Evolutionary conservation across 306 rosid genomes (phyloP), one percentile per base, ranked within the genome.

Genomic region (Sphenostylis stenocarpa): DNA sequence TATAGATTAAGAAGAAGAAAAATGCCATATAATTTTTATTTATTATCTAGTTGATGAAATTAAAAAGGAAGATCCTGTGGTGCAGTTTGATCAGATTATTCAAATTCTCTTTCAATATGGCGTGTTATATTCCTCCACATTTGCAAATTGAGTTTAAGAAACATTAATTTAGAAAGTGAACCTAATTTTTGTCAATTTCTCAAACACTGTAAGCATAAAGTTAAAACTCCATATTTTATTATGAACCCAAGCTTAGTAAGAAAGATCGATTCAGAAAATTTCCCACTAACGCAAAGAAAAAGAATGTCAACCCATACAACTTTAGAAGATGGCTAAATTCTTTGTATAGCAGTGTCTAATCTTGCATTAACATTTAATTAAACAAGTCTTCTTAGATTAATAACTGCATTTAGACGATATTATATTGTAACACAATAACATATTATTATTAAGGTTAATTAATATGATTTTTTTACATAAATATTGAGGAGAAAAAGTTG

Each of bases 71-170:
- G 91, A 88, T 89, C 88, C 92, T 73, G 75, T 78, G 77, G 70
- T 85, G 86, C 88, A 81, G 81, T 81, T 83, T 79, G 91, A 76
- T 87, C 58, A 71, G 60, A 85, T 87, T 86, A 87, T 90, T 87
- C 91, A 86, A 87, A 86, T 93, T 89, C 93, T 81, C 77, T 81
- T 57, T 79, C 80, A 67, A 73, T 86, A 76, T 83, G 85, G 88
- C 21, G 81, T 84, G 75, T 66, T 66, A 84, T 85, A 75, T 82
- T 81, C 83, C 80, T 86, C 83, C 84, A 67, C 80, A 77, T 60
- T 88, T 28, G 81, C 84, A 80, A 69, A 69, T 76, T 79, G 83
- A 71, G 57, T 63, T 82, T 80, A 63, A 48, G 21, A 69, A 77
- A 43, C 31, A 47, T 58, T 34, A 69, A 26, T 38, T 44, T 68